These are phyloP conservation scores for Dendrobium chrysotoxum DNA, from an alignment of 106 monocot species.

Conservation along the genomic window DNA sequence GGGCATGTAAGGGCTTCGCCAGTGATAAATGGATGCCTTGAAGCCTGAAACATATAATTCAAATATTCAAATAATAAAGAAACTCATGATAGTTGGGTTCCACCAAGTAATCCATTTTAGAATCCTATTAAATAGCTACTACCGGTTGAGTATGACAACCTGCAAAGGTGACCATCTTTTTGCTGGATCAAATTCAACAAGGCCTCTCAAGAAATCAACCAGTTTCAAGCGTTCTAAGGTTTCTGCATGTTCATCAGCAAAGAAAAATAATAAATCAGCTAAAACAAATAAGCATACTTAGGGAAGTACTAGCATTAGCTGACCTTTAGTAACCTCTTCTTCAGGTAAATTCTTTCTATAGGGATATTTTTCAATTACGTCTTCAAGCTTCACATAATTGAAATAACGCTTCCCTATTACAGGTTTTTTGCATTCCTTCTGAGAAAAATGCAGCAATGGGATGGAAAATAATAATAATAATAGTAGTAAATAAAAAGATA, in stretches of 20 bases:
- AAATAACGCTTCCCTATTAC: constrained; percentile 82
- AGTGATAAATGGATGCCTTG: constrained; percentile 92
- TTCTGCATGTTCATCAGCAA: constrained; percentile 37
- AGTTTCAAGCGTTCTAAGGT: constrained; percentile 54
- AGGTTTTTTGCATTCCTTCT: constrained; percentile 73
- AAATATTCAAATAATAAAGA: neutral
- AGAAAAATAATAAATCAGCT: constrained; percentile 1
- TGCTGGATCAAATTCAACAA: constrained; percentile 88
- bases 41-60: constrained; percentile 54
- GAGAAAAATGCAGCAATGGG: constrained; percentile 15
- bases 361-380: constrained; percentile 74
- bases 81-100: neutral
- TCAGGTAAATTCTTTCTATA: constrained; percentile 65
- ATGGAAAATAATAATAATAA: constrained; percentile 1
- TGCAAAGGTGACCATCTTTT: constrained; percentile 97
- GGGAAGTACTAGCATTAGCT: constrained; percentile 2
- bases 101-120: neutral
- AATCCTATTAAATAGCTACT: neutral
- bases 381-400: constrained; percentile 63
- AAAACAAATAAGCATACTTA: neutral
- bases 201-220: constrained; percentile 89
- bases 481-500: neutral
- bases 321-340: constrained; percentile 78
- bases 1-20: constrained; percentile 77
- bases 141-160: constrained; percentile 30